Conservation (phyloP, 192 early-diverging fungal genomes). For the Entomortierella lignicola region DNA sequence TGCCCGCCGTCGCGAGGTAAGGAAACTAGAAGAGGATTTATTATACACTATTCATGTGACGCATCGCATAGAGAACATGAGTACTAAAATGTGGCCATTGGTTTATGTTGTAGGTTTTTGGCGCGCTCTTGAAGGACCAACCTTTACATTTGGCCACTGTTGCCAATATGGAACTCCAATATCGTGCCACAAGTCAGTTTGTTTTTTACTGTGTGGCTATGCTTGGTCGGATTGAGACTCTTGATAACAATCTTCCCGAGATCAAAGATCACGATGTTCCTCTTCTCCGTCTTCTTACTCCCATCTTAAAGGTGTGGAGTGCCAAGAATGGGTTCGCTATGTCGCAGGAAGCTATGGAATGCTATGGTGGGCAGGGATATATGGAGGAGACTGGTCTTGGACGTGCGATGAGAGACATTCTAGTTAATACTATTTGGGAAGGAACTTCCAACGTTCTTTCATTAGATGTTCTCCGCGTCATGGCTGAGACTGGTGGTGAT, state of each 20-base stretch:
- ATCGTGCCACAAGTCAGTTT: conserved; percentile 65
- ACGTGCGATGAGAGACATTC: conserved; percentile 65
- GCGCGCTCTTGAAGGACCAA: conserved; percentile 60
- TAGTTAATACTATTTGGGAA: conserved; percentile 81
- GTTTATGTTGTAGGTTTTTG: too few species aligned
- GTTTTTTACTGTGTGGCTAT: conserved; percentile 67
- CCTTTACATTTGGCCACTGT: conserved; percentile 73
- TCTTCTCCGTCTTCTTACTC: conserved; percentile 74
- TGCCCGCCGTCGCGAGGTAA: conserved; percentile 56
- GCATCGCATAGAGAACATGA: too few species aligned
- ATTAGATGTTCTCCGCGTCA: conserved; percentile 69
- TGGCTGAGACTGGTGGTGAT: conserved; percentile 62
- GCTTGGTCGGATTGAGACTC: conserved; percentile 63
- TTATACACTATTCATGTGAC: neutral
- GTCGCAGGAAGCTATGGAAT: conserved; percentile 73
- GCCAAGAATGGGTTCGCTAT: conserved; percentile 60
- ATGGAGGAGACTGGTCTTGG: conserved; percentile 78
- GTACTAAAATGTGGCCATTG: too few species aligned
- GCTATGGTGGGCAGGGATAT: conserved; percentile 79
- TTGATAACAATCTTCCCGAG: conserved; percentile 23
- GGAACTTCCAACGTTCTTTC: conserved; percentile 79
- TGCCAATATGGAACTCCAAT: conserved; percentile 64
- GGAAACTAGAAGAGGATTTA: neutral
- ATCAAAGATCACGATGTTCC: conserved; percentile 40
- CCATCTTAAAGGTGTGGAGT: conserved; percentile 70